These are phyloP conservation scores for Martiniozyma asiatica DNA, from an alignment of 1,139 yeast species.

Conservation along the genomic window DNA sequence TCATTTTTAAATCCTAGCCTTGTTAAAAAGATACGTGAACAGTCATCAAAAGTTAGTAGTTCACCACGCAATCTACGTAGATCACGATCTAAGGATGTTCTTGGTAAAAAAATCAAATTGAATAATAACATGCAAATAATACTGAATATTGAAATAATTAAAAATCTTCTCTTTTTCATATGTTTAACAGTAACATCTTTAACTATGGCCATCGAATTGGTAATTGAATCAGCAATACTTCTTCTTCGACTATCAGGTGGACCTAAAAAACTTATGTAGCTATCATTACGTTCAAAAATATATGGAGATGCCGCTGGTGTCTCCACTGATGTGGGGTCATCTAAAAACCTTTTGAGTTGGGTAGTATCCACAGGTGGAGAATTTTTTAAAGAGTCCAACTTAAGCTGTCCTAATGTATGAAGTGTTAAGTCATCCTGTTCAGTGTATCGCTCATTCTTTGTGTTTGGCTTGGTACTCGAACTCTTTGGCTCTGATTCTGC, in stretches of 20 bases:
- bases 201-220: conserved; percentile 16
- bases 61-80: conserved; percentile 64
- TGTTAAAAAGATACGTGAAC: conserved; percentile 37
- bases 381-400: background rate
- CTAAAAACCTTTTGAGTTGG: conserved; percentile 5
- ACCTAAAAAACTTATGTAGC: conserved; percentile 2
- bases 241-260: conserved; percentile 2
- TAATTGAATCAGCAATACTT: conserved; percentile 17
- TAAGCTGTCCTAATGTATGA: conserved; percentile 6
- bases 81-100: conserved; percentile 80
- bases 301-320: conserved; percentile 5
- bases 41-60: conserved; percentile 49
- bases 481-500: too few species aligned
- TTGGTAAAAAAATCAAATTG: conserved; percentile 66
- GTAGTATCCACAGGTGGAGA: background rate
- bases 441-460: too few species aligned
- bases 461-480: too few species aligned
- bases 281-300: conserved; percentile 4
- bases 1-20: conserved; percentile 23
- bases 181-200: conserved; percentile 18
- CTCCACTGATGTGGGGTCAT: conserved; percentile 4
- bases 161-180: conserved; percentile 28
- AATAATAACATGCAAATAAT: conserved; percentile 42
- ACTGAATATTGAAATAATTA: conserved; percentile 19
- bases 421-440: too few species aligned